Conservation (phyloP, 192 early-diverging fungal species). For the Bifiguratus adelaidae region DNA sequence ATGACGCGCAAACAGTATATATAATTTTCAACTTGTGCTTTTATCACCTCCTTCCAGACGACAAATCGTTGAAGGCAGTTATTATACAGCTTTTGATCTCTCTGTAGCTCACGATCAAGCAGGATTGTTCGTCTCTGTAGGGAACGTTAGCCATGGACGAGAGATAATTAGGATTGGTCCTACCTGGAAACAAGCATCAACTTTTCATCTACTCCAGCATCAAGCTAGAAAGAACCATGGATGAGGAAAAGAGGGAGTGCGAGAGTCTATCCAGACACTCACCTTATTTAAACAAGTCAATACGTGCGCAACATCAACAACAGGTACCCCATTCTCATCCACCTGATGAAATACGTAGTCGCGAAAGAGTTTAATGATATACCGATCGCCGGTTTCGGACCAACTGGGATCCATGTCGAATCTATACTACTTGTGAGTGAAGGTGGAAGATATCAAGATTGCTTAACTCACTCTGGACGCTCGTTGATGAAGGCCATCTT, state of each 20-base stretch:
- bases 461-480: conserved; percentile 56
- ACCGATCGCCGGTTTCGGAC: conserved; percentile 97
- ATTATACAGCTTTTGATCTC: conserved; percentile 93
- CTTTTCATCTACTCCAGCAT: conserved; percentile 89
- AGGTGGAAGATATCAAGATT: neutral
- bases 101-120: conserved; percentile 90
- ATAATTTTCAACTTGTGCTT: too few species aligned
- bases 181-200: conserved; percentile 90
- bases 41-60: conserved; percentile 18
- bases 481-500: conserved; percentile 94
- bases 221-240: conserved; percentile 48
- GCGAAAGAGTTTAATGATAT: conserved; percentile 94
- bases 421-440: conserved; percentile 18
- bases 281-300: conserved; percentile 93
- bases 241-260: neutral
- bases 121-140: conserved; percentile 97
- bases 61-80: conserved; percentile 74
- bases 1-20: too few species aligned
- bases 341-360: conserved; percentile 98
- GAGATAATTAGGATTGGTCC: too few species aligned
- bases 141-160: too few species aligned
- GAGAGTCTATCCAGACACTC: conserved; percentile 2
- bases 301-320: conserved; percentile 89
- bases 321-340: conserved; percentile 67
- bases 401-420: conserved; percentile 86